A percentile compares a stretch with the other conserved stretches of the same genome.
phyloP scores from a whole-genome alignment of 331 rosid species.

The Saraca asoca region DNA sequence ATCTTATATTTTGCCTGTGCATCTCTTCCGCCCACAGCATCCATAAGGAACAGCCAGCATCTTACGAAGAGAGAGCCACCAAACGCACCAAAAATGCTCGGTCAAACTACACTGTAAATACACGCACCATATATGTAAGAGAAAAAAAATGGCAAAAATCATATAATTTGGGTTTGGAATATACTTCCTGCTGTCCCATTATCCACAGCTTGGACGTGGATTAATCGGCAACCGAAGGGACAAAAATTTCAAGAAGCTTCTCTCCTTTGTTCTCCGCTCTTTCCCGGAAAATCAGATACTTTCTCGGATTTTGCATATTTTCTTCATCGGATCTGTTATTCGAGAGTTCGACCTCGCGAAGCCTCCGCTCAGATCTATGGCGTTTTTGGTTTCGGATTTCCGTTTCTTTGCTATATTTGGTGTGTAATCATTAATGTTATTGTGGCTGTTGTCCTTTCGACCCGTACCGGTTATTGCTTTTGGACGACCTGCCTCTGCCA shows the following conservation, averaged over 20 bases:
- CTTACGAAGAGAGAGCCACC: not conserved
- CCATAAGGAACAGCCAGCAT: not conserved
- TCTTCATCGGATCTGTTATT: not conserved
- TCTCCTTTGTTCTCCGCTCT: not conserved
- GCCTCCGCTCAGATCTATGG: conserved; percentile 29
- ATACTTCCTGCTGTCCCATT: conserved; percentile 21
- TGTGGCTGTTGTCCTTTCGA: conserved; percentile 22
- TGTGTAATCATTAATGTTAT: not conserved
- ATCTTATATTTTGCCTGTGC: not conserved
- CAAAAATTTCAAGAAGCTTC: not conserved
- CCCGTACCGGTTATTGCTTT: not conserved
- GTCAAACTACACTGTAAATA: not conserved
- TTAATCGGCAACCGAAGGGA: conserved; percentile 4
- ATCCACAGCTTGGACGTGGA: not conserved
- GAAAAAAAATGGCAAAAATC: not conserved
- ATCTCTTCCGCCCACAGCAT: conserved; percentile 12
- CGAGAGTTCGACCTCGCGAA: not conserved
- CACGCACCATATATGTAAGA: not conserved
- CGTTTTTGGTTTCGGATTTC: not conserved
- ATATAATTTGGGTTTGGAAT: conserved; percentile 32
- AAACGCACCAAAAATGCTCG: conserved; percentile 7
- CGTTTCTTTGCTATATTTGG: too few relatives aligned
- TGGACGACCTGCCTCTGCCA: not conserved
- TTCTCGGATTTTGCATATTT: not conserved
- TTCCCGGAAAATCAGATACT: not conserved